Evolutionary conservation across 345 rosid genomes (phyloP).

Genomic region (Salix dunnii): DNA sequence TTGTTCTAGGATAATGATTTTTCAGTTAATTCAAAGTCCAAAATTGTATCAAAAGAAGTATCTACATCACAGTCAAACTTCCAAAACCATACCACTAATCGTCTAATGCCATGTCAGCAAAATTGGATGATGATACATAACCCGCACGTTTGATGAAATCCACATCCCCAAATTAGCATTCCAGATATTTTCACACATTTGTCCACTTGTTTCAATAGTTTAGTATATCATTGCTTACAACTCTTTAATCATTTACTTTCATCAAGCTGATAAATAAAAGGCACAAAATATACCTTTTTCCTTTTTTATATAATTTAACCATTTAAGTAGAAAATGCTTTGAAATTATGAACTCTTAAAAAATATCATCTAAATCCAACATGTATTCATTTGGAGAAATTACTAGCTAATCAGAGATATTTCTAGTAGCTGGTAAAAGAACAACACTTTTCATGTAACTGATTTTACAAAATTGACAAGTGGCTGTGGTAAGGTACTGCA

Average conservation of each 20-base stretch:
- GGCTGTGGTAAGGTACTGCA: not conserved
- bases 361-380: no score
- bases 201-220: not conserved
- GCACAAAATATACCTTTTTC: not conserved
- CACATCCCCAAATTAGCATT: not conserved
- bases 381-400: not conserved
- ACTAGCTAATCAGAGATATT: not conserved
- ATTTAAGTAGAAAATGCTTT: not conserved
- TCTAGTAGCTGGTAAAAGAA: not conserved
- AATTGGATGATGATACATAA: not conserved
- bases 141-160: not conserved
- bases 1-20: not conserved
- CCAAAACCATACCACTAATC: not conserved
- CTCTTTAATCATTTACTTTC: not conserved
- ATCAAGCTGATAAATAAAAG: not conserved
- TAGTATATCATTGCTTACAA: not conserved
- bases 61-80: not conserved
- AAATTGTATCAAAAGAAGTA: not conserved
- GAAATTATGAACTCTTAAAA: not conserved
- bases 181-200: not conserved
- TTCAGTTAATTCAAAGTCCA: not conserved
- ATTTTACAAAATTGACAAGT: not conserved
- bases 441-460: not conserved
- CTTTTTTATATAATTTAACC: not conserved
- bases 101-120: not conserved